A percentile compares a stretch with the other conserved stretches of the same genome.
Conservation (phyloP, 2,329 filamentous ascomycete species). For the Alternaria brassicae region DNA sequence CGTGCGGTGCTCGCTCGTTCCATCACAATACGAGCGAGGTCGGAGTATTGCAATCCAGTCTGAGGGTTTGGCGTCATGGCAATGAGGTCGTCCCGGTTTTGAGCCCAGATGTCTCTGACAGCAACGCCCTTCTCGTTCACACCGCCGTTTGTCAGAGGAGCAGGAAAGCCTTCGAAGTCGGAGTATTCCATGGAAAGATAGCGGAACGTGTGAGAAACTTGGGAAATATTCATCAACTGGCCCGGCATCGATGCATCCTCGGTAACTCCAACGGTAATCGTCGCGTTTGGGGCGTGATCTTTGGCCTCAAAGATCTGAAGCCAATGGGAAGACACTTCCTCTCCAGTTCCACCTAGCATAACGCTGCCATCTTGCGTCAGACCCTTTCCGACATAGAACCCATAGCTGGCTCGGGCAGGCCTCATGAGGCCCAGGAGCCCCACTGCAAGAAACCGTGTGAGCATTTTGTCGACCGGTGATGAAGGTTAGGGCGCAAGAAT, state of each 20-base stretch:
- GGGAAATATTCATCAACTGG: slow-evolving; percentile 44
- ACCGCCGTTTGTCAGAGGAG: slow-evolving; percentile 55
- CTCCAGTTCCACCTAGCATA: slow-evolving; percentile 56
- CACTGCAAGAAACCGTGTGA: slow-evolving; percentile 4
- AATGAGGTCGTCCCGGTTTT: slow-evolving; percentile 50
- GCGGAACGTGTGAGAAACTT: slow-evolving; percentile 44
- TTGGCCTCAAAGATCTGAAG: slow-evolving; percentile 55
- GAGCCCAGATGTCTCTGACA: slow-evolving; percentile 54
- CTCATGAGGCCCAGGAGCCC: slow-evolving; percentile 18
- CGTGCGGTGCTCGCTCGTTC: slow-evolving; percentile 52
- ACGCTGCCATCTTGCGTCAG: slow-evolving; percentile 55
- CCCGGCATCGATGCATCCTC: slow-evolving; percentile 49
- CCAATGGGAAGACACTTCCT: slow-evolving; percentile 59
- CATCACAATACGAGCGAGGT: slow-evolving; percentile 52
- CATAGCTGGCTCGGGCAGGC: slow-evolving; percentile 52
- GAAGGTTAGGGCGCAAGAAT: background rate
- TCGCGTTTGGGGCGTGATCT: slow-evolving; percentile 53
- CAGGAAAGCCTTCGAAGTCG: slow-evolving; percentile 54
- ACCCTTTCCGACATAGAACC: slow-evolving; percentile 58
- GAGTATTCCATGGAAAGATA: slow-evolving; percentile 51
- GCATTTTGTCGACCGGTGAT: slow-evolving; percentile 6
- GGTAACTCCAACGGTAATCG: slow-evolving; percentile 54
- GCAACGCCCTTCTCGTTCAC: slow-evolving; percentile 54
- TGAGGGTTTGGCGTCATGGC: slow-evolving; percentile 54
- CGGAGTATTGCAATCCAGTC: slow-evolving; percentile 52